phyloP scores from a whole-genome alignment of 257 asterid genomes.

The Craterostigma plantagineum region DNA sequence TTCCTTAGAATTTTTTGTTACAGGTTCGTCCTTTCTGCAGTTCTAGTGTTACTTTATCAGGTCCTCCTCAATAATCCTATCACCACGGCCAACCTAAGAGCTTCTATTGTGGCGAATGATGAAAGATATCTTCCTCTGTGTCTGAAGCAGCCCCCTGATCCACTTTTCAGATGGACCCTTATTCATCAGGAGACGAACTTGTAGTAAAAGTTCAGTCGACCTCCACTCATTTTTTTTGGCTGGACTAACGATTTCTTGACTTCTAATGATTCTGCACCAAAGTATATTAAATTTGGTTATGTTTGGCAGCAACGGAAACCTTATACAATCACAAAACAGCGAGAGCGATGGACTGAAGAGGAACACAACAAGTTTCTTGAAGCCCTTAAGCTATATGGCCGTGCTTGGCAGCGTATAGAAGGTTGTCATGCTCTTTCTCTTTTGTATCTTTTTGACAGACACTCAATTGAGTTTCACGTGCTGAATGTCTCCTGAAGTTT shows the following conservation, averaged over 20 bases:
- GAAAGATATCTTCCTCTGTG: constrained; percentile 21
- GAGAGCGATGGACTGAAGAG: constrained; percentile 98
- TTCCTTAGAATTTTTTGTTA: too few species aligned
- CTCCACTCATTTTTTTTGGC: constrained; percentile 1
- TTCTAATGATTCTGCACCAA: constrained; percentile 1
- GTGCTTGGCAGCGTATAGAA: constrained; percentile 99
- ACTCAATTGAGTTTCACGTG: background rate
- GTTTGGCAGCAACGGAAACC: constrained; percentile 71
- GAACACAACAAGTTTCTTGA: constrained; percentile 83
- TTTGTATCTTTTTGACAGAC: background rate
- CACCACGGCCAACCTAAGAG: constrained; percentile 27
- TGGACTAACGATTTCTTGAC: background rate
- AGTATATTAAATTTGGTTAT: constrained; percentile 5
- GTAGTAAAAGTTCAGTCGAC: constrained; percentile 37
- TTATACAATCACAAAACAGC: constrained; percentile 89
- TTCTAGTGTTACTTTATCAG: constrained; percentile 38
- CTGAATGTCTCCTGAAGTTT: too few species aligned
- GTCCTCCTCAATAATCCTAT: constrained; percentile 16
- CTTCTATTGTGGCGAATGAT: constrained; percentile 22
- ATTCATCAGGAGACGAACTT: constrained; percentile 83
- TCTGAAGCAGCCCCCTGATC: constrained; percentile 29
- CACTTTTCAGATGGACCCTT: constrained; percentile 50
- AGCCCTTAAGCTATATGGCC: constrained; percentile 92
- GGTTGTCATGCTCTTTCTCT: constrained; percentile 27
- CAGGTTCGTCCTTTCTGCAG: too few species aligned